Base-by-base conservation (phyloP, 805 yeast genomes). In the Blastobotrys parvus region DNA sequence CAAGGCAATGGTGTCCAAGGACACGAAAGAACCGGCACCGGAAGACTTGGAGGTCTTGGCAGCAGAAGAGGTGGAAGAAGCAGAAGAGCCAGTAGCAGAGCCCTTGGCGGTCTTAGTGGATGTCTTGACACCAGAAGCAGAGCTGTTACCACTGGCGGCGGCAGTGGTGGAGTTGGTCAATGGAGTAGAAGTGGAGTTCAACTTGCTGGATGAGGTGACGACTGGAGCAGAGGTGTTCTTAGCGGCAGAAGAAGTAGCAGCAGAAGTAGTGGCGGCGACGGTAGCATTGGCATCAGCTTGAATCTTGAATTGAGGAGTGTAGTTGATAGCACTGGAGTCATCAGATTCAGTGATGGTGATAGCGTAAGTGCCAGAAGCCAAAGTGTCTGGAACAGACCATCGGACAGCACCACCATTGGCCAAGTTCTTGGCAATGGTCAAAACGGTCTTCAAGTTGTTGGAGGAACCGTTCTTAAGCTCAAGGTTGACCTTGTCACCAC, bases 321-420 rank as follows among this genome's bases (percentile, higher is more conserved):
- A 65, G 63, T 65, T 65, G 45, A 51, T 40, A 42, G 44, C 43
- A 38, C 53, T 60, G 25, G 55, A 41, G 48, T 52, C 53, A 41
- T 55, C 56, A 34, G 52, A 58, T 41, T 50, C 48, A 42, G 47
- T 44, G 42, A 62, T 63, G 53, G 55, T 58, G 35, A 65, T 46
- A 22, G 64, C 60, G 54, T 65, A 65, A 43, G 54, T 43, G 32
- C 66, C 68, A 30, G 57, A 42, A 35, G 45, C 21, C 25, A 64
- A 29, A 32, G 49, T 43, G 40, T 43, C 38, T 35, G 69, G 69
- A 31, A 65, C 56, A 27, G 49, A 46, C 69, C 69, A 65, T 39
- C 53, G 48, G 41, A 60, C 65, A 35, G 59, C 55, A 44, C 68
- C 69, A 40, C 56, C 56, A 61, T 65, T 65, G 41, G 56, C 45